Evolutionary conservation across 1,284 basidiomycete species (phyloP), one percentile per base, ranked within the genome.

Genomic region (Cryptococcus amylolentus): DNA sequence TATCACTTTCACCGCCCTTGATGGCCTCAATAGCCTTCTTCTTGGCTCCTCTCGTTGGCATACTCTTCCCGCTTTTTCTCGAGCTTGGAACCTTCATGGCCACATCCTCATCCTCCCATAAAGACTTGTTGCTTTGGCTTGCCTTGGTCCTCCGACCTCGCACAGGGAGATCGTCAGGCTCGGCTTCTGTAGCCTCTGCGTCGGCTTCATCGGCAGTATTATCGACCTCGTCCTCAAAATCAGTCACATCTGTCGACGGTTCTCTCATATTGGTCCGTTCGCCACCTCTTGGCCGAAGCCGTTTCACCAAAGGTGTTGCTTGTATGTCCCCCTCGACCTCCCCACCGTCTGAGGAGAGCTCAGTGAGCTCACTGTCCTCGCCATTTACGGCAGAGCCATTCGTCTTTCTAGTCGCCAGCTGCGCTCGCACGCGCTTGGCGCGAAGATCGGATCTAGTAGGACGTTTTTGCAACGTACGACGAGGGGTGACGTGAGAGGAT

Each of bases 241-340:
- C 56, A 37, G 79, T 27, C 66, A 79, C 79, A 20, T 77, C 78
- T 2, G 66, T 69, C 6, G 60, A 69, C 31, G 52, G 58, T 44
- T 57, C 67, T 43, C 61, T 68, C 50, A 52, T 50, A 46, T 52
- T 66, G 42, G 45, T 50, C 38, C 48, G 47, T 14, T 47, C 55
- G 10, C 58, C 62, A 8, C 7, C 27, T 8, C 72, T 58, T 7
- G 70, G 60, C 0, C 73, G 64, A n/a, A 73, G 60, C 5, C 69
- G 59, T 6, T 63, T 60, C 5, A 69, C 87, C 81, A 68, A 84
- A 81, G 84, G 86, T 81, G 55, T 73, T 0, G 85, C 83, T 52
- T 85, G 83, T 23, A 46, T 13, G 51, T 76, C 75, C 35, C 72
- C 70, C 49, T 84, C 83, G 49, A 84, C 82, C 61, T 84, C 51